These are phyloP conservation scores for Exophiala bonariae DNA, from an alignment of 2,329 filamentous ascomycete species.

Conservation along the genomic window DNA sequence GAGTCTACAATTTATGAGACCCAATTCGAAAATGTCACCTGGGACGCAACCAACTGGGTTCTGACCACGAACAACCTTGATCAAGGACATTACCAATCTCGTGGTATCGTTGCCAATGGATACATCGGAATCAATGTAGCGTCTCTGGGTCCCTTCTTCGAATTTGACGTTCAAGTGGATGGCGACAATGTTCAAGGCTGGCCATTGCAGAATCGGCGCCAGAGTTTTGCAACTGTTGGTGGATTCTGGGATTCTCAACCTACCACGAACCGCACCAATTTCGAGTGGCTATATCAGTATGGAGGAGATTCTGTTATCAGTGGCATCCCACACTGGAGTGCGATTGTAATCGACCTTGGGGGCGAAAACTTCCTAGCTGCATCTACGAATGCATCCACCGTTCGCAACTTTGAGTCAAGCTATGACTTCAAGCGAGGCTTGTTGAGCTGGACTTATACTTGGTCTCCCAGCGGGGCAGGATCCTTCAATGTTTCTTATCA, in stretches of 20 bases:
- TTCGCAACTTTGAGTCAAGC: conserved; percentile 61
- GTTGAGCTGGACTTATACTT: conserved; percentile 65
- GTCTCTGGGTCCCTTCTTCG: conserved; percentile 64
- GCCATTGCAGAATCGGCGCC: conserved; percentile 64
- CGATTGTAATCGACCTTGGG: conserved; percentile 58
- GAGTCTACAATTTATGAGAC: conserved; percentile 44
- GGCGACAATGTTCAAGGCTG: conserved; percentile 63
- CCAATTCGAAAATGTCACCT: conserved; percentile 54
- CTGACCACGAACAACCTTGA: conserved; percentile 55
- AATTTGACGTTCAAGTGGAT: conserved; percentile 51
- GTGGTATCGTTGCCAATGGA: conserved; percentile 62
- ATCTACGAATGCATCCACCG: conserved; percentile 57
- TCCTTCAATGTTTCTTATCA: conserved; percentile 63
- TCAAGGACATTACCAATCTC: conserved; percentile 61
- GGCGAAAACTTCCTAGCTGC: conserved; percentile 59
- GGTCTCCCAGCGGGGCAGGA: conserved; percentile 55
- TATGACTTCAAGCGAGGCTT: conserved; percentile 65
- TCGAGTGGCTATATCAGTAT: conserved; percentile 67
- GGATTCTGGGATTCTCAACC: conserved; percentile 66
- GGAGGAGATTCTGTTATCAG: conserved; percentile 70
- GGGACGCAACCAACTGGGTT: conserved; percentile 60
- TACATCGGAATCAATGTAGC: conserved; percentile 66
- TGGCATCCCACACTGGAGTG: conserved; percentile 69
- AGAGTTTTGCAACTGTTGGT: conserved; percentile 67
- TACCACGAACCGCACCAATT: conserved; percentile 62